A percentile compares a stretch with the other conserved stretches of the same genome.
phyloP scores from a whole-genome alignment of 371 early-diverging fungal genomes.

The Mortierella sp. region DNA sequence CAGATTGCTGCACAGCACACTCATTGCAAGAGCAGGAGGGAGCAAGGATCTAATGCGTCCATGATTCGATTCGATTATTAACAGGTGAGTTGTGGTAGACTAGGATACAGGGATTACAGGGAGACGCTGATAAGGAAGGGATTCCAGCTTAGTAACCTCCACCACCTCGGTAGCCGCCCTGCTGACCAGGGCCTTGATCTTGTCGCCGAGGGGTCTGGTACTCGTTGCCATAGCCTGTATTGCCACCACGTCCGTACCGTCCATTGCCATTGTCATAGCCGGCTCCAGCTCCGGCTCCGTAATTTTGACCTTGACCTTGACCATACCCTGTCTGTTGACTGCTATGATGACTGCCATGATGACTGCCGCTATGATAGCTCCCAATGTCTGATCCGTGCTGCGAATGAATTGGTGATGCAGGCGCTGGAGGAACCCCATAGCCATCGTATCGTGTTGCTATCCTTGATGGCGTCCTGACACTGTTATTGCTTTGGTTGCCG shows the following conservation, averaged over 20 bases:
- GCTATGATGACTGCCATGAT: slow-evolving; percentile 20
- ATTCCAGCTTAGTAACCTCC: neutral
- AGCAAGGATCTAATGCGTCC: too few relatives aligned
- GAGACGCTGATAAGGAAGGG: too few relatives aligned
- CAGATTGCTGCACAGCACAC: too few relatives aligned
- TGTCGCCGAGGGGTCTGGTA: neutral
- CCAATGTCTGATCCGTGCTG: slow-evolving; percentile 47
- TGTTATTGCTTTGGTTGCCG: slow-evolving; percentile 14
- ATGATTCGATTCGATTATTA: too few relatives aligned
- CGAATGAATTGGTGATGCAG: slow-evolving; percentile 37
- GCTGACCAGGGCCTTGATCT: too few relatives aligned
- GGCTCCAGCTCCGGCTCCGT: neutral
- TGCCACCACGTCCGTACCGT: slow-evolving; percentile 8
- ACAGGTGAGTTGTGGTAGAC: too few relatives aligned
- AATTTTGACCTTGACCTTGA: slow-evolving; percentile 8
- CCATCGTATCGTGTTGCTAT: slow-evolving; percentile 21
- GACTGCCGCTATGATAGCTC: slow-evolving; percentile 10
- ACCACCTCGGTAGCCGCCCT: slow-evolving; percentile 12
- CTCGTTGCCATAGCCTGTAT: slow-evolving; percentile 6
- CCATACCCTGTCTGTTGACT: slow-evolving; percentile 14
- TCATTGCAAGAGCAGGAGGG: too few relatives aligned
- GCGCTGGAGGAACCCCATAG: slow-evolving; percentile 13
- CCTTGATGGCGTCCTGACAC: slow-evolving; percentile 13
- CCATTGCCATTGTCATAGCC: neutral
- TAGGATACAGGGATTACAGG: too few relatives aligned